phyloP scores from a whole-genome alignment of 805 yeast genomes.

The Priceomyces castillae region DNA sequence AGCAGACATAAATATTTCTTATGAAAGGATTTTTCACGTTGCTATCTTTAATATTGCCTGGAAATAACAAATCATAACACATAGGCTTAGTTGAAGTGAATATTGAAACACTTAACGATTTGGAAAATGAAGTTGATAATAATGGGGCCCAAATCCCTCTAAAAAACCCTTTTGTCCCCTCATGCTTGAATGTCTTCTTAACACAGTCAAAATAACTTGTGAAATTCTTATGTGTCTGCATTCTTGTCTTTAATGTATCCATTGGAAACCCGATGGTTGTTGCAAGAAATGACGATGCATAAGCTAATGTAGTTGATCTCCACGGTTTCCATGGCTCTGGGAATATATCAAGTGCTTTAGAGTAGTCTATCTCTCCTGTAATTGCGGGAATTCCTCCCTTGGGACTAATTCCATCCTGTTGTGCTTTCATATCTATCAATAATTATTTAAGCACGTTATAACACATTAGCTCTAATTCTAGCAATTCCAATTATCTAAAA shows the following conservation, averaged over 20 bases:
- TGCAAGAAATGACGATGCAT: conserved; percentile 58
- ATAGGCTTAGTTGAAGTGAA: conserved; percentile 55
- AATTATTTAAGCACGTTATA: background rate
- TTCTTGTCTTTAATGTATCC: conserved; percentile 82
- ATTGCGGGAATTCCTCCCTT: conserved; percentile 49
- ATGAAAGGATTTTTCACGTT: conserved; percentile 39
- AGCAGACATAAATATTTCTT: conserved; percentile 40
- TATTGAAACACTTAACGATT: conserved; percentile 63
- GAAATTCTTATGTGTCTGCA: conserved; percentile 71
- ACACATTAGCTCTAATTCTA: too few relatives aligned
- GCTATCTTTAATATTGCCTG: conserved; percentile 1
- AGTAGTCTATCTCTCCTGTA: conserved; percentile 50
- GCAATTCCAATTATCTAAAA: too few relatives aligned
- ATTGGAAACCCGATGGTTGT: conserved; percentile 79
- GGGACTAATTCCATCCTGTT: background rate
- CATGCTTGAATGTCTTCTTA: conserved; percentile 49
- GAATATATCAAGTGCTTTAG: conserved; percentile 46
- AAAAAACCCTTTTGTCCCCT: conserved; percentile 69
- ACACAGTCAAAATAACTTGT: conserved; percentile 57
- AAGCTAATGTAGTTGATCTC: conserved; percentile 59
- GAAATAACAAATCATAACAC: conserved; percentile 16
- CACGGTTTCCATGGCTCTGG: conserved; percentile 51
- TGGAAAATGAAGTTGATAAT: conserved; percentile 60
- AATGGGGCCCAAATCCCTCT: conserved; percentile 77
- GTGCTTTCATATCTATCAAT: background rate